These are phyloP conservation scores for Erythrobasidium yunnanense DNA, from an alignment of 768 basidiomycete species.

Conservation along the genomic window DNA sequence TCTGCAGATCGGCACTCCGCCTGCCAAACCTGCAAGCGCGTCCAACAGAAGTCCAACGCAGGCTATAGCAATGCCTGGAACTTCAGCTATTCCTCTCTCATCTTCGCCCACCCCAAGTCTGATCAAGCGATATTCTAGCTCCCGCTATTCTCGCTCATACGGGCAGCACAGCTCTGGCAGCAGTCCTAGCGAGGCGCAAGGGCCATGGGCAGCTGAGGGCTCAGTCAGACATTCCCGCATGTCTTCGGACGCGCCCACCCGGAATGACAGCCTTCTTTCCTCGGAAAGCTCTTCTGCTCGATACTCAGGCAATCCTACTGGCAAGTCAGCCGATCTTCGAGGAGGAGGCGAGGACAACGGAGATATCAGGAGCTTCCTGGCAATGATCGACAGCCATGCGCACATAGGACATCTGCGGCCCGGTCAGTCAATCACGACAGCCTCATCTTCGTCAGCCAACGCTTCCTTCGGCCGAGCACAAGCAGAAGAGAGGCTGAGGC, in stretches of 20 bases:
- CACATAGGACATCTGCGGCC: no score
- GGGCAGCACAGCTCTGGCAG: conserved; percentile 19
- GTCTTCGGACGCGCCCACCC: conserved; percentile 1
- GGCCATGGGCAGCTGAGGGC: conserved; percentile 1
- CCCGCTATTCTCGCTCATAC: conserved; percentile 7
- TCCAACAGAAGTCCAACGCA: not conserved
- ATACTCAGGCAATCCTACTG: not conserved
- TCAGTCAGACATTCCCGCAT: conserved; percentile 8
- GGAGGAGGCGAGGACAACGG: conserved; percentile 7
- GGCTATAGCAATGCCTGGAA: conserved; percentile 3
- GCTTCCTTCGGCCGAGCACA: not conserved
- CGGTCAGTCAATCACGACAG: no score
- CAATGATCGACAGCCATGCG: conserved; percentile 32
- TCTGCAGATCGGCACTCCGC: not conserved
- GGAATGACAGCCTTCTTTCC: no score
- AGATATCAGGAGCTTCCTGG: conserved; percentile 34
- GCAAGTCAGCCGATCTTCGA: not conserved
- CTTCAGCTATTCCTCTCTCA: conserved; percentile 7
- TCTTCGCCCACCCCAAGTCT: conserved; percentile 21
- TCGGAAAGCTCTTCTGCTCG: no score
- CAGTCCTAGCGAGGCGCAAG: conserved; percentile 10
- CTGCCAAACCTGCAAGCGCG: not conserved
- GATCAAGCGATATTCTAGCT: conserved; percentile 23
- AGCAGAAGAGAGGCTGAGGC: conserved; percentile 23
- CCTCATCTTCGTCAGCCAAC: no score